Percentiles rank a stretch among this genome's conserved stretches.
Conservation (phyloP, 257 asterid species). For the Gentiana straminea region DNA sequence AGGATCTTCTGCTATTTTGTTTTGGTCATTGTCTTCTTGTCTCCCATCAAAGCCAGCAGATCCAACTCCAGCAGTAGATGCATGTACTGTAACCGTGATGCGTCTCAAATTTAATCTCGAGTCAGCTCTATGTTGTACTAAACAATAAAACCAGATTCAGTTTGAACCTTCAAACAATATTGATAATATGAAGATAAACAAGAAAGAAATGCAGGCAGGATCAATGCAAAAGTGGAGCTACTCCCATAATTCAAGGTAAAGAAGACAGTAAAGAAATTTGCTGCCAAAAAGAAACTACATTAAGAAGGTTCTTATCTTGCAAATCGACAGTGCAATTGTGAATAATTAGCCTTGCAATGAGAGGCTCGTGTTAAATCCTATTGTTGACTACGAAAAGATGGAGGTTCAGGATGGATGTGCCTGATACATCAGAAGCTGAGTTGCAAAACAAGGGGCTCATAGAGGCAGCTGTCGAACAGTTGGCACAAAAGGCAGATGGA, state of each 20-base stretch:
- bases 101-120: conserved; percentile 16
- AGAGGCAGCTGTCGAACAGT: too few species aligned
- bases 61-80: conserved; percentile 50
- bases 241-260: neutral
- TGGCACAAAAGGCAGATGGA: too few species aligned
- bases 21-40: conserved; percentile 21
- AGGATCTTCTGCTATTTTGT: conserved; percentile 14
- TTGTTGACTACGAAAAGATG: neutral
- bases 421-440: too few species aligned
- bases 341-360: too few species aligned
- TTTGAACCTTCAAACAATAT: neutral
- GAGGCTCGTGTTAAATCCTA: neutral
- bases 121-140: conserved; percentile 24
- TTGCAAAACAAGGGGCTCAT: too few species aligned
- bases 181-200: neutral
- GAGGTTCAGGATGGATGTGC: too few species aligned
- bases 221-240: neutral
- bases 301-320: neutral
- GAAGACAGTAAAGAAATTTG: neutral
- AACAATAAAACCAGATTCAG: conserved; percentile 10
- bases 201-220: neutral
- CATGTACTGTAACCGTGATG: conserved; percentile 21
- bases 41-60: conserved; percentile 44
- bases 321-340: neutral
- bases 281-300: neutral